A percentile compares a stretch with the other conserved stretches of the same genome.
phyloP scores from a whole-genome alignment of 208 protist genomes.

The Phytomonas sp. region DNA sequence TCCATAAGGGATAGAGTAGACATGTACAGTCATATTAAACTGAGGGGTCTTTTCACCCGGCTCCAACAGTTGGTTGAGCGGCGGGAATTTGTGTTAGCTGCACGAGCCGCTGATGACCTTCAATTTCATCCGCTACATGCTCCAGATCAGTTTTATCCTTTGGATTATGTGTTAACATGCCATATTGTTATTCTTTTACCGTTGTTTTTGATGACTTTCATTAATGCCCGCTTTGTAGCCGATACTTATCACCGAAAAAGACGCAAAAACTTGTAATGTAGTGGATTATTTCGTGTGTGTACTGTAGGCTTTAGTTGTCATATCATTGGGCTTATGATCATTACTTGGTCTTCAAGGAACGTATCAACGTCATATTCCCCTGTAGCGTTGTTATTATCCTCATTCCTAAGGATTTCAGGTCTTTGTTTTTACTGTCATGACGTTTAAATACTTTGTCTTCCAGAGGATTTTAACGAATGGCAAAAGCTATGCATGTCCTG shows the following conservation, averaged over 20 bases:
- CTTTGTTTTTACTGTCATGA: not conserved
- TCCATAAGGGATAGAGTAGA: slow-evolving; percentile 28
- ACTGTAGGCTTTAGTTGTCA: not conserved
- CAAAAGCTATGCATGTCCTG: not conserved
- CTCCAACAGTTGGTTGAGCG: slow-evolving; percentile 24
- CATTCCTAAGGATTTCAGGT: not conserved
- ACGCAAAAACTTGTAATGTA: not conserved
- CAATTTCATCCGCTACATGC: slow-evolving; percentile 67
- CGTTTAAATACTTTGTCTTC: not conserved
- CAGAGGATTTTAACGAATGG: not conserved
- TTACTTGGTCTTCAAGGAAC: not conserved
- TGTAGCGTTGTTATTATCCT: not conserved
- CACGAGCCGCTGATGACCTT: slow-evolving; percentile 55
- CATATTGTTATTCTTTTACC: slow-evolving; percentile 62
- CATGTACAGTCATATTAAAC: slow-evolving; percentile 34
- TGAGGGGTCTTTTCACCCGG: slow-evolving; percentile 18
- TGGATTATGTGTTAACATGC: slow-evolving; percentile 50
- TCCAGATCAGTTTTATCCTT: slow-evolving; percentile 74
- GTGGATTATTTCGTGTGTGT: not conserved
- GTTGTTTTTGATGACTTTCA: slow-evolving; percentile 21
- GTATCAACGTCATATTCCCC: not conserved
- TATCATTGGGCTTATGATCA: not conserved
- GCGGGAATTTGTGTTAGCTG: slow-evolving; percentile 27
- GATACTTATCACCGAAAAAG: slow-evolving; percentile 9
- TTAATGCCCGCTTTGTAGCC: slow-evolving; percentile 27